phyloP scores from a whole-genome alignment of 768 basidiomycete genomes.

The Leccinellum rugosiceps region DNA sequence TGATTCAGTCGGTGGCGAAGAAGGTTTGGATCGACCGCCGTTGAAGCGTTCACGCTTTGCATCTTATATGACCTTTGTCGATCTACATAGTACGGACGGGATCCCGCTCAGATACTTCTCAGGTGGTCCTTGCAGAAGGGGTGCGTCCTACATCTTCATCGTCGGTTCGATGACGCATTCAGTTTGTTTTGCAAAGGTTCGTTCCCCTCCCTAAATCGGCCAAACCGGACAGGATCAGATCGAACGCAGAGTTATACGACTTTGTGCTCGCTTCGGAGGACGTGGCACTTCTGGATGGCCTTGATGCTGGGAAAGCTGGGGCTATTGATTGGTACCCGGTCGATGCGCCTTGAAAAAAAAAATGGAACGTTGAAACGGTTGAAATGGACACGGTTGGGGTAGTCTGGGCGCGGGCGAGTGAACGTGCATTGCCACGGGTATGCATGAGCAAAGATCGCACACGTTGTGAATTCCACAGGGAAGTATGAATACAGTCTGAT shows the following conservation, averaged over 20 bases:
- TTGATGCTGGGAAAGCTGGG: slow-evolving; percentile 73
- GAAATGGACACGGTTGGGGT: slow-evolving; percentile 11
- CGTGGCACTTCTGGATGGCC: slow-evolving; percentile 57
- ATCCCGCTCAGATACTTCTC: slow-evolving; percentile 77
- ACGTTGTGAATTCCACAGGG: background rate
- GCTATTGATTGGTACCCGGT: slow-evolving; percentile 86
- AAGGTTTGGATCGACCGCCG: slow-evolving; percentile 46
- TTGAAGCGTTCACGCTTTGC: slow-evolving; percentile 8
- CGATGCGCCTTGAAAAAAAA: slow-evolving; percentile 37
- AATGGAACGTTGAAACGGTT: background rate
- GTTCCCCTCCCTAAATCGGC: slow-evolving; percentile 82
- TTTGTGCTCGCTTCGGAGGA: slow-evolving; percentile 69
- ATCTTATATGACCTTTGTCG: background rate
- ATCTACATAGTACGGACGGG: slow-evolving; percentile 47
- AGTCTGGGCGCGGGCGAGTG: background rate
- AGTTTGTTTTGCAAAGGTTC: slow-evolving; percentile 44
- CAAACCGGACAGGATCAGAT: slow-evolving; percentile 63
- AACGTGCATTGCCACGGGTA: background rate
- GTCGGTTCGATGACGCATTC: background rate
- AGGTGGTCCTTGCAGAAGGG: slow-evolving; percentile 89
- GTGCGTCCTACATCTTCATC: slow-evolving; percentile 37
- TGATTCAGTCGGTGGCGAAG: slow-evolving; percentile 50
- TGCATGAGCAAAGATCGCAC: background rate
- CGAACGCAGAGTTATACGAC: slow-evolving; percentile 73
- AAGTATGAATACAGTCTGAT: background rate